These are phyloP conservation scores for Wickerhamomyces mucosus DNA, from an alignment of 805 yeast genomes.

Conservation along the genomic window DNA sequence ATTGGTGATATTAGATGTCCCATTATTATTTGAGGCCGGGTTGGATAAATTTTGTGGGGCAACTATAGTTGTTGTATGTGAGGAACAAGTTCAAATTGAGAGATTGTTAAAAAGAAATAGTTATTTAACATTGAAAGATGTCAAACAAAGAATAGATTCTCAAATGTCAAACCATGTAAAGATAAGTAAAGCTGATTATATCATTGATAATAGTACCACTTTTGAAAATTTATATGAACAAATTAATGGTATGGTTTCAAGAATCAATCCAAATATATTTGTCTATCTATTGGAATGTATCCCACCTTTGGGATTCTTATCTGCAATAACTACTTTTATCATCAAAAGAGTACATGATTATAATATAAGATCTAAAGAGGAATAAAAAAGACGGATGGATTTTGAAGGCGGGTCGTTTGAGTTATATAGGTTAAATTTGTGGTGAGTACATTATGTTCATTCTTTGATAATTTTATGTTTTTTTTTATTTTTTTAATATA, in stretches of 20 bases:
- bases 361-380: no score
- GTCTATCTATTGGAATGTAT: constrained; percentile 25
- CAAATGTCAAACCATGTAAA: constrained; percentile 66
- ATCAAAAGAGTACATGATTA: no score
- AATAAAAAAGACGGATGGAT: no score
- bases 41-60: constrained; percentile 64
- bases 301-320: constrained; percentile 30
- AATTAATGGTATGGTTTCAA: constrained; percentile 30
- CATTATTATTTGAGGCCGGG: constrained; percentile 75
- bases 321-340: constrained; percentile 7
- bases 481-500: no score
- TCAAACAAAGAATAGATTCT: constrained; percentile 57
- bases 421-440: no score
- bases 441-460: no score
- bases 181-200: constrained; percentile 48
- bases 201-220: constrained; percentile 52
- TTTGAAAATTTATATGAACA: constrained; percentile 33
- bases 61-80: constrained; percentile 60
- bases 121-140: constrained; percentile 55
- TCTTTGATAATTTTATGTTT: no score
- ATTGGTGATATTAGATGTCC: constrained; percentile 79
- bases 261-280: constrained; percentile 28
- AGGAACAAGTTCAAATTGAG: constrained; percentile 44
- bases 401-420: no score
- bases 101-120: constrained; percentile 63